Evolutionary conservation across 345 rosid species (phyloP), one percentile per base, ranked within the genome.

Genomic region (Sisymbrium altissimum): DNA sequence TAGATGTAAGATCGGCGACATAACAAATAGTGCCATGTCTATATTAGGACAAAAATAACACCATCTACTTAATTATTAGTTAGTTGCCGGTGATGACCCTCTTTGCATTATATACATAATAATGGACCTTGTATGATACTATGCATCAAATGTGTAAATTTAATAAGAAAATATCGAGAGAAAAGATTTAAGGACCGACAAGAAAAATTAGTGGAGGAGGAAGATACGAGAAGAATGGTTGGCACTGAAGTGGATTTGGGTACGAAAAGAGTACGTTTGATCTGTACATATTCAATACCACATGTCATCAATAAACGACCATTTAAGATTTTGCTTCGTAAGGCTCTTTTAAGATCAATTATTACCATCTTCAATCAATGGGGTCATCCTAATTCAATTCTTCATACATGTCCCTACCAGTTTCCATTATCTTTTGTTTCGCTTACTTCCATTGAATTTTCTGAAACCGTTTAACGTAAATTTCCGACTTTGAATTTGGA

Each of bases 201-300:
- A 72, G 71, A 33, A 49, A 62, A 53, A 68, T 59, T 27, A 75
- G 62, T 58, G 61, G 78, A 66, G n/a, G 53, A 48, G 36, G 67
- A 66, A 29, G 66, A 74, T 57, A 29, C 15, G 55, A 67, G 63
- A 75, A 60, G 48, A 75, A 68, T 68, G 68, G 79, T 75, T 75
- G 79, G 79, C 73, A 75, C 68, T 75, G 46, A 60, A 75, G 64
- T 68, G 69, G 79, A 64, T 56, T 75, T 68, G 45, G 74, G 74
- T 75, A 75, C 79, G 67, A 68, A 68, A 54, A 41, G 64, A 40
- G 79, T 75, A 68, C 79, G 55, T 75, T 53, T 52, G 69, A 74
- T 68, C 69, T 75, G 63, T 68, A 68, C 74, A 58, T 23, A 29
- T 15, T 32, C 67, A 50, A 68, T 59, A 50, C 73, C 73, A 75